A percentile compares a stretch with the other conserved stretches of the same genome.
phyloP scores from a whole-genome alignment of 257 asterid genomes.

The Scutellaria galericulata region DNA sequence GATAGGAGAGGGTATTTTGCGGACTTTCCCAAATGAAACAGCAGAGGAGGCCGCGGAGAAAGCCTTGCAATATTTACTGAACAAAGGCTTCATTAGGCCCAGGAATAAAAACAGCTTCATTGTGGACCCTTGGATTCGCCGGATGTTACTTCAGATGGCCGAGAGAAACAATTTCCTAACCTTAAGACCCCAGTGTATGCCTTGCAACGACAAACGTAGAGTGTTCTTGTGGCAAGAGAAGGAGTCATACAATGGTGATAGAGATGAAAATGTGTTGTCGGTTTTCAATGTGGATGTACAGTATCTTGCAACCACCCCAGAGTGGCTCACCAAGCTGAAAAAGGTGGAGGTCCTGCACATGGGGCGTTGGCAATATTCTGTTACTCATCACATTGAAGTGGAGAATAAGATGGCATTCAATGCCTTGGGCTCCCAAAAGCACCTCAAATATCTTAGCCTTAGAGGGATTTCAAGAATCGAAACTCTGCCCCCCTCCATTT shows the following conservation, averaged over 20 bases:
- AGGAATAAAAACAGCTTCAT: not conserved
- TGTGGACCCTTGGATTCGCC: slow-evolving; percentile 28
- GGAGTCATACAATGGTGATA: not conserved
- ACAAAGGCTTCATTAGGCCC: slow-evolving; percentile 16
- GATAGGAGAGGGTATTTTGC: slow-evolving; percentile 28
- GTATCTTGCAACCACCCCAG: not conserved
- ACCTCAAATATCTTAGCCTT: slow-evolving; percentile 27
- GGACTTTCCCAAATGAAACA: not conserved
- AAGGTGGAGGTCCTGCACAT: slow-evolving; percentile 34
- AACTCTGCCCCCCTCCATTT: slow-evolving; percentile 16
- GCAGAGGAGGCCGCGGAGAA: slow-evolving; percentile 19
- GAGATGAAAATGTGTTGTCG: not conserved
- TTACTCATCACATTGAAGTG: slow-evolving; percentile 14
- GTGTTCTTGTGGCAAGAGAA: not conserved
- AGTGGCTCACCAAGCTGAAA: slow-evolving; percentile 2
- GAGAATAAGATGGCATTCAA: not conserved
- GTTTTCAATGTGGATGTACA: slow-evolving; percentile 15
- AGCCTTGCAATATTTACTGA: not conserved
- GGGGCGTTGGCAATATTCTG: slow-evolving; percentile 31
- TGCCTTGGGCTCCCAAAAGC: slow-evolving; percentile 21
- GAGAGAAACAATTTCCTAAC: not conserved
- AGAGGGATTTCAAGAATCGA: slow-evolving; percentile 29
- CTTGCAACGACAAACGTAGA: not conserved
- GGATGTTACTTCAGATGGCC: slow-evolving; percentile 12
- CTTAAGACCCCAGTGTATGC: not conserved